Evolutionary conservation across 352 stramenopile genomes (phyloP).

Genomic region (Globisporangium uncinulatum): DNA sequence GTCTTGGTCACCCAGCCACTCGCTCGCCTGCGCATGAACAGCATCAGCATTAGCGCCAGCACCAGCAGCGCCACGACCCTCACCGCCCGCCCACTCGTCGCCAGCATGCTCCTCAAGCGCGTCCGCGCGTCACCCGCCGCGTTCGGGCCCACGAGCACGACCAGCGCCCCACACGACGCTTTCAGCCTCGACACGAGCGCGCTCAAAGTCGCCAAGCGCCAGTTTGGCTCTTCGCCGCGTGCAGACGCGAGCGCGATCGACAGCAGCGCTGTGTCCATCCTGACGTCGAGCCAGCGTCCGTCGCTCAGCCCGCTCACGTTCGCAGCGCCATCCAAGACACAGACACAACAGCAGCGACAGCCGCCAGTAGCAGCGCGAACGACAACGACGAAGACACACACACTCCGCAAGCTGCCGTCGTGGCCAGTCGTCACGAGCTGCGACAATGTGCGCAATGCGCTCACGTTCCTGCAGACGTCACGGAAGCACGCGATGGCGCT

Average conservation of each 20-base stretch:
- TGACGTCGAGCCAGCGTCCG: constrained; percentile 12
- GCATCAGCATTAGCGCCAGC: neutral
- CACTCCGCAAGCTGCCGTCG: constrained; percentile 3
- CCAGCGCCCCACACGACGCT: constrained; percentile 10
- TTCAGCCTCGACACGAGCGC: constrained; percentile 30
- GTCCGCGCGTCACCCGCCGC: constrained; percentile 27
- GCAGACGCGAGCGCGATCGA: constrained; percentile 12
- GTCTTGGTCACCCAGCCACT: no score
- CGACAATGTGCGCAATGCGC: constrained; percentile 55
- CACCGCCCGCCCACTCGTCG: constrained; percentile 30
- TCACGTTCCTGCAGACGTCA: constrained; percentile 62
- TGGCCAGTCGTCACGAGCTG: constrained; percentile 50
- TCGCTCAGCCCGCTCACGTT: constrained; percentile 4
- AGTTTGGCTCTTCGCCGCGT: constrained; percentile 43
- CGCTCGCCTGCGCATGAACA: neutral
- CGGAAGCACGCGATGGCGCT: constrained; percentile 67
- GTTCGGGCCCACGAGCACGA: constrained; percentile 3
- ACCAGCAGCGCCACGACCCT: constrained; percentile 29
- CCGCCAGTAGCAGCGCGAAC: neutral
- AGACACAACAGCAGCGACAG: constrained; percentile 1
- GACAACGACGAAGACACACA: neutral
- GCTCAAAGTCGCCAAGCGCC: constrained; percentile 56
- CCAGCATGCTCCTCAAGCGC: constrained; percentile 38
- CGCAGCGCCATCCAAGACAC: no score
- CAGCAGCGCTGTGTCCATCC: constrained; percentile 10